These are phyloP conservation scores for Candida dubliniensis DNA, from an alignment of 1,139 yeast genomes.

Conservation along the genomic window DNA sequence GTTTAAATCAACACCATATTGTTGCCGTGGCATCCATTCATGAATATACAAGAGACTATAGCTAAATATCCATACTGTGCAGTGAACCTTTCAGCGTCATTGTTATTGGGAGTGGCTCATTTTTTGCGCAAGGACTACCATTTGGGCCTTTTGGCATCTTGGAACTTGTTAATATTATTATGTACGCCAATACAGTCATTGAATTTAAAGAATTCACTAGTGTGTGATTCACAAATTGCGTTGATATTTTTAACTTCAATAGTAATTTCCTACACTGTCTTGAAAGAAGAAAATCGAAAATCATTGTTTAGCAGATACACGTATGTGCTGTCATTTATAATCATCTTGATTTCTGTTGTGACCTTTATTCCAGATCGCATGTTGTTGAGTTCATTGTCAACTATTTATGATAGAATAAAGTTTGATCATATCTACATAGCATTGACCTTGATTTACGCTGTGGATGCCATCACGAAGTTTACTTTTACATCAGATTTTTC, in stretches of 20 bases:
- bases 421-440: conserved; percentile 8
- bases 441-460: conserved; percentile 1
- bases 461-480: conserved; percentile 6
- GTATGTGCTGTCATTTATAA: conserved; percentile 6
- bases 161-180: conserved; percentile 10
- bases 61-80: conserved; percentile 9
- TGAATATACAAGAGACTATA: conserved; percentile 1
- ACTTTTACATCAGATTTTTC: conserved; percentile 1
- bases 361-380: conserved; percentile 4
- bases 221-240: conserved; percentile 1
- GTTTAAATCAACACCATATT: background rate
- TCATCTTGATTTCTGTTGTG: conserved; percentile 1
- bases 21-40: background rate
- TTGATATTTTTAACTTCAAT: conserved; percentile 4
- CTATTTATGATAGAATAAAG: conserved; percentile 3
- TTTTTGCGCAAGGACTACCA: conserved; percentile 1
- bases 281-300: conserved; percentile 1
- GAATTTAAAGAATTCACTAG: background rate
- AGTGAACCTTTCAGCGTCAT: conserved; percentile 8
- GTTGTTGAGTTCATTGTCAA: conserved; percentile 6
- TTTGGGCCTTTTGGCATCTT: conserved; percentile 6
- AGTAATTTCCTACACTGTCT: conserved; percentile 1
- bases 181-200: background rate
- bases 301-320: conserved; percentile 1
- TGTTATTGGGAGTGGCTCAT: conserved; percentile 3